phyloP scores from a whole-genome alignment of 2,329 filamentous ascomycete genomes.

The Epichloe gansuensis region DNA sequence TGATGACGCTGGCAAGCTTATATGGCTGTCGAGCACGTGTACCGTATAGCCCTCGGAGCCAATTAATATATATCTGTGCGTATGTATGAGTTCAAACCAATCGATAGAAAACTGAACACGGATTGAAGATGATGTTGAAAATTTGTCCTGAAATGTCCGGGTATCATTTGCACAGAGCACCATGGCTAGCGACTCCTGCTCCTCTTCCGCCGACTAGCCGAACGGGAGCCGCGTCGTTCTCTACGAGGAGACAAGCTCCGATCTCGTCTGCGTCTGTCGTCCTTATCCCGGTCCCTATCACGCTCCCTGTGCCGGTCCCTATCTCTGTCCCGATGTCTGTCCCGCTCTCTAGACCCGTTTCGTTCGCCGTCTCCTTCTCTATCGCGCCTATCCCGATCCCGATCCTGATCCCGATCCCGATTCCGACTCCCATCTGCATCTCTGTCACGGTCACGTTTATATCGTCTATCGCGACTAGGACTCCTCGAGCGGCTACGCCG shows the following conservation, averaged over 20 bases:
- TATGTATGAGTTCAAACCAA: too few relatives aligned
- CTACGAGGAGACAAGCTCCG: conserved; percentile 24
- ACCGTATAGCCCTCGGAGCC: too few relatives aligned
- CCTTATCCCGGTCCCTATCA: conserved; percentile 14
- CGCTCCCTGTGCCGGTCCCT: conserved; percentile 5
- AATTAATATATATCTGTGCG: too few relatives aligned
- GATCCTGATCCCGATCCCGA: conserved; percentile 20
- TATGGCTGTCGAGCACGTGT: too few relatives aligned
- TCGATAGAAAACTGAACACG: too few relatives aligned
- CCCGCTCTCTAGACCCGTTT: conserved; percentile 23
- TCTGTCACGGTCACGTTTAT: conserved; percentile 16
- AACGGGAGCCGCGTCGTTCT: conserved; percentile 26
- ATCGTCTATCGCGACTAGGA: conserved; percentile 17
- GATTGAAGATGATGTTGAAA: too few relatives aligned
- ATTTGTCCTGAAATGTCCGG: too few relatives aligned
- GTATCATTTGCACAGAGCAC: too few relatives aligned
- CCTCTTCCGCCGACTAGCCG: conserved; percentile 29
- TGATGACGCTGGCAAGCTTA: too few relatives aligned
- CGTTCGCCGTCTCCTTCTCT: conserved; percentile 23
- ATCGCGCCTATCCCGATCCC: conserved; percentile 18
- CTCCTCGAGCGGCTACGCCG: conserved; percentile 24
- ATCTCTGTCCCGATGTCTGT: conserved; percentile 34
- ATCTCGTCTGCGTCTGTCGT: conserved; percentile 16
- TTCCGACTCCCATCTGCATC: conserved; percentile 25
- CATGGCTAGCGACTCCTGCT: conserved; percentile 13